Evolutionary conservation across 331 rosid species (phyloP), one percentile per base, ranked within the genome.

Genomic region (Acacia pycnantha): DNA sequence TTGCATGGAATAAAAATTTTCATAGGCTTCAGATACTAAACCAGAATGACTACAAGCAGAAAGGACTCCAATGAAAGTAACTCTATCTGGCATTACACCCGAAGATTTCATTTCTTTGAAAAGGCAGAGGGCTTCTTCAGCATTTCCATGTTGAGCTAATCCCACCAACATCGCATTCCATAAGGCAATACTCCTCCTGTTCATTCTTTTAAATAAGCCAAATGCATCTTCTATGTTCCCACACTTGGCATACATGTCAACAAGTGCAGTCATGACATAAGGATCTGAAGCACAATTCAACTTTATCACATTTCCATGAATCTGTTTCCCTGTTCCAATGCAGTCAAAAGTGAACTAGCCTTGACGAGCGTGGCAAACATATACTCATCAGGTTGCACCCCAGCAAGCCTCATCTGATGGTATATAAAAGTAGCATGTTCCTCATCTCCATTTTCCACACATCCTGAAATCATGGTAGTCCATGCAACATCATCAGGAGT

Each of bases 191-290:
- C 79, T 87, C 83, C 77, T 46, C 2, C 67, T 80, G 35, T 86
- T 83, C 86, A 89, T 84, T 78, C 85, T 90, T 76, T 81, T 77
- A 79, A 93, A 95, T 59, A 93, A 82, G 59, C 70, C 66, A 70
- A 86, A 86, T 6, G 98, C 97, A 76, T 89, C 97, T 68, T 82
- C 91, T 76, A 93, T 86, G 78, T 74, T 89, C 51, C 98, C 98
- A 43, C 97, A 93, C 84, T 95, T 93, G 85, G 95, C 90, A 79
- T 95, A 93, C 98, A 95, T 95, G 88, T 95, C 97, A 74, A 90
- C 97, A 29, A 95, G 92, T 44, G 98, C 90, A 15, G 98, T 95
- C 83, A 88, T 91, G 21, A 95, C 97, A 81, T 86, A 95, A 70
- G 88, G 90, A 83, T 95, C 97, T 0, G 71, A 77, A 35, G 90